Evolutionary conservation across 345 rosid genomes (phyloP), one percentile per base, ranked within the genome.

Genomic region (Acer yangbiense): DNA sequence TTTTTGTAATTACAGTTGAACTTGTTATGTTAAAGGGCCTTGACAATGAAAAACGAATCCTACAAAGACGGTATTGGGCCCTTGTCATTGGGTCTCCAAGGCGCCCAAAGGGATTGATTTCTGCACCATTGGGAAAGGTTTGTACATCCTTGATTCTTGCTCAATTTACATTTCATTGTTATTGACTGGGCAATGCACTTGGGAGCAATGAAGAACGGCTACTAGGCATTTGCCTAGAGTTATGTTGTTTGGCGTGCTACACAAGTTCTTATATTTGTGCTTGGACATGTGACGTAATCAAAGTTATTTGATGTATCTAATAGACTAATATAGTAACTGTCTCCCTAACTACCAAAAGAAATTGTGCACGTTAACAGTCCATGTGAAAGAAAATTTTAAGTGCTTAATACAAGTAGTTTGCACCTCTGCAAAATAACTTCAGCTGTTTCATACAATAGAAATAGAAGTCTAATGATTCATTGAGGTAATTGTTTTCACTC

Each of bases 51-150:
- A 81, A 78, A 74, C 86, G 85, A 79, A 76, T 88, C 75, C 82
- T 96, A 80, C 92, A 82, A 85, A 87, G 92, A 76, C 87, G 73
- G 71, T 96, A 96, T 65, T 84, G 89, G 95, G 99, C 98, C 54
- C 97, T 94, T 29, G 97, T 96, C 75, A 86, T 96, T 68, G 98
- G 97, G 21, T 83, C 86, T 75, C 99, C 95, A 39, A 87, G 89
- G 75, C 84, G 78, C 74, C 69, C 85, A 57, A 86, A 81, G 72
- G 97, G 99, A 57, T 69, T 89, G 57, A 87, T 96, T 69, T 86
- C 97, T 69, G 97, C 92, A 60, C 90, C 97, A 17, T 77, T 94
- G 55, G 89, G 90, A 78, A 96, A 92, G 98, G 99, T 91, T 73
- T 76, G 90, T 21, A 39, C 71, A 20, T 29, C 74, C 43, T 46